Evolutionary conservation across 2,329 filamentous ascomycete species (phyloP), one percentile per base, ranked within the genome.

Genomic region (Fusarium circinatum): DNA sequence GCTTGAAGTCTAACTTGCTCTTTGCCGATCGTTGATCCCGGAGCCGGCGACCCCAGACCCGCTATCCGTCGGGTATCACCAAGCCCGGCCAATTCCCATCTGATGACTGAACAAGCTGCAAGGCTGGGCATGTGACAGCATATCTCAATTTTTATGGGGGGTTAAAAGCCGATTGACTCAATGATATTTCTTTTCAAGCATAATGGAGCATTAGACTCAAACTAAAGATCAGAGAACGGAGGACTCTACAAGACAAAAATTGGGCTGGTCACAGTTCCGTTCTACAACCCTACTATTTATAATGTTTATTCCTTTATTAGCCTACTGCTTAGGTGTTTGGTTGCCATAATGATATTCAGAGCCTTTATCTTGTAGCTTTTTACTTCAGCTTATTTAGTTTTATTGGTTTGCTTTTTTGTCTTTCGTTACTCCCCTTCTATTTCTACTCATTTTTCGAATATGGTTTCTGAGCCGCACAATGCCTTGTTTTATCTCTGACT

Each of bases 51-150:
- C 63, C 66, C 72, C 73, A 71, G 62, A 68, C 70, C 58, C 61
- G 42, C 49, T 49, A 44, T 54, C 57, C 61, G 28, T 65, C 64
- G 51, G 65, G 55, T 73, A 45, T 70, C 62, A 56, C 24, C 59
- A 74, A 59, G 51, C 47, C 71, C 71, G 57, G 60, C 18, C 63
- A 47, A 72, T 75, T 60, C 32, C 64, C 70, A 60, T n/a, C 41
- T 48, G 22, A 39, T 61, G 61, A 26, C 47, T 64, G 38, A 41
- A 55, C 32, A 44, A 34, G 71, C 62, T 64, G 18, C n/a, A 24
- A 44, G 44, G 71, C 71, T 65, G 26, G n/a, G 49, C 36, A 36
- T 51, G 48, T 68, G 42, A 30, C 42, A 49, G 17, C 20, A 42
- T n/a, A 42, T 62, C n/a, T 48, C 30, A 36, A 13, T 15, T 49